A percentile compares a stretch with the other conserved stretches of the same genome.
phyloP scores from a whole-genome alignment of 805 yeast species.

The Starmerella potacharoeniae region DNA sequence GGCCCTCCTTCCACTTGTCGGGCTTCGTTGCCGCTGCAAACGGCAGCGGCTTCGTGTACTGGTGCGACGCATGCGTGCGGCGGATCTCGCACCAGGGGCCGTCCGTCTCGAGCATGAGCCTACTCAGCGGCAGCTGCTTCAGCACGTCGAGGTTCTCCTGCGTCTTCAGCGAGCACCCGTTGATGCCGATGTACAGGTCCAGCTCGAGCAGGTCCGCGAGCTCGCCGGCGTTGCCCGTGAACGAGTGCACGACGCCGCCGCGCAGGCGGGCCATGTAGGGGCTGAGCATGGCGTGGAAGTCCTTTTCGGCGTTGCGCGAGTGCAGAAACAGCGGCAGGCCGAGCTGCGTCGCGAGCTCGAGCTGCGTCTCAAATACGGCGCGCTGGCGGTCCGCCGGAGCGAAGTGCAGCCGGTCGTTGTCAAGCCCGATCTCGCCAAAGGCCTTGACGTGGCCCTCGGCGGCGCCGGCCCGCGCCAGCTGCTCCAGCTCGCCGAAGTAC shows the following conservation, averaged over 20 bases:
- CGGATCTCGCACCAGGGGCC: constrained; percentile 98
- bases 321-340: constrained; percentile 77
- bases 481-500: constrained; percentile 41
- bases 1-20: constrained; percentile 39
- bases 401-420: constrained; percentile 78
- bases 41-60: constrained; percentile 38
- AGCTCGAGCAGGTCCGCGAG: constrained; percentile 42
- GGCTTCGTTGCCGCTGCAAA: constrained; percentile 51
- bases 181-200: constrained; percentile 67
- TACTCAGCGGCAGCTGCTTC: constrained; percentile 52
- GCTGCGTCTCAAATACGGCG: constrained; percentile 58
- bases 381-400: constrained; percentile 59
- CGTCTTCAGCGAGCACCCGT: constrained; percentile 84
- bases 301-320: constrained; percentile 76
- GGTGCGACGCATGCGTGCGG: constrained; percentile 65
- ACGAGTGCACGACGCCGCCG: constrained; percentile 87
- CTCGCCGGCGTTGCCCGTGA: constrained; percentile 71
- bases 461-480: constrained; percentile 40
- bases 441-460: constrained; percentile 52
- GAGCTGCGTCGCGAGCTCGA: constrained; percentile 44
- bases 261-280: constrained; percentile 36
- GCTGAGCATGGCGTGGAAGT: constrained; percentile 51
- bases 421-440: constrained; percentile 92
- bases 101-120: constrained; percentile 79
- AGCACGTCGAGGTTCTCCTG: constrained; percentile 63